Evolutionary conservation across 306 rosid species (phyloP), one percentile per base, ranked within the genome.

Genomic region (Crataegus laevigata): DNA sequence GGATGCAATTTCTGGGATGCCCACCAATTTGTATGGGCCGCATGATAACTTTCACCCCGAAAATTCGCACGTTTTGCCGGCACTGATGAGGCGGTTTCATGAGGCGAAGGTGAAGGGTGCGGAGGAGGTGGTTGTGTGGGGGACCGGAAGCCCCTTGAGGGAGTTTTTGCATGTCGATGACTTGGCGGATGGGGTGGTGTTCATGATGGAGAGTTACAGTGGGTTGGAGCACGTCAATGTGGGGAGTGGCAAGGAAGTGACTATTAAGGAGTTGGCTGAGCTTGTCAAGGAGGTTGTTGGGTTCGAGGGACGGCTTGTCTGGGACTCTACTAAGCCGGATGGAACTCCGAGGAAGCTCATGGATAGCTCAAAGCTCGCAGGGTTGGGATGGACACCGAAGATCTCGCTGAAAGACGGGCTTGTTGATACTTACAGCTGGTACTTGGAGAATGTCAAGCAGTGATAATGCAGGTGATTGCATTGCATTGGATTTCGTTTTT

Each of bases 1-100:
- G 96, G 90, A 94, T 74, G 96, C 99, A 25, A 88, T 94, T 69
- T 94, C 99, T 2, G 99, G 91, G n/a, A 94, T 94, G 99, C 99
- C 97, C 7, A 94, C 99, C 9, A 92, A 94, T 69, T 84, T 94
- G 10, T 90, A 92, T 42, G 99, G 99, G 13, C 96, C 96, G 0
- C 30, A 89, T 3, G 97, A 94, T 55, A 92, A 94, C 82, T 91
- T 92, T 28, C 96, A 94, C 78, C 96, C 96, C 0, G 97, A 94
- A 78, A 94, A 91, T 73, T 94, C 99, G 0, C 99, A 94, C 17
- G 97, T 94, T 9, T 83, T 92, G 34, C 98, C 99, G 36, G 96
- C 96, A 24, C 72, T 92, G 82, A 90, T 94, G 99, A 82, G 97
- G 80, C 84, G 96, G 81, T 94, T 94, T 74, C 97, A 94, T 69